Conservation (phyloP, 2,329 filamentous ascomycete genomes). For the Fusarium proliferatum region DNA sequence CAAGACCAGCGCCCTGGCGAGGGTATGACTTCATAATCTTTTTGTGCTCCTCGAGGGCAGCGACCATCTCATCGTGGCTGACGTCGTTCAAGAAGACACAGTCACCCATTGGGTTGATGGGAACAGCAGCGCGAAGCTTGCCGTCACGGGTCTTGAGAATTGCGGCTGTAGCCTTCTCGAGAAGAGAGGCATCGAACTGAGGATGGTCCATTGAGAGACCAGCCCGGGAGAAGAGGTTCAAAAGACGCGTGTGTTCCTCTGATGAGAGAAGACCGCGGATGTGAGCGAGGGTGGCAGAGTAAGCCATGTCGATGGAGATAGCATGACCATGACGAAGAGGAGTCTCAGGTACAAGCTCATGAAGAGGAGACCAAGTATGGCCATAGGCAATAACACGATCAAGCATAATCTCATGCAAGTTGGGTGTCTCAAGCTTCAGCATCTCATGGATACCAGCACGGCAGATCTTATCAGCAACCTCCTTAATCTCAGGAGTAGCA, state of each 20-base stretch:
- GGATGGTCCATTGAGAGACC: conserved; percentile 78
- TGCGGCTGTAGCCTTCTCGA: conserved; percentile 73
- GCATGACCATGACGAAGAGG: conserved; percentile 79
- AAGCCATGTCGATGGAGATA: conserved; percentile 82
- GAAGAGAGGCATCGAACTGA: conserved; percentile 72
- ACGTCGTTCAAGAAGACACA: conserved; percentile 78
- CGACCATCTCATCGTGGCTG: conserved; percentile 68
- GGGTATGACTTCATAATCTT: conserved; percentile 70
- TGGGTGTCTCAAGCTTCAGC: conserved; percentile 78
- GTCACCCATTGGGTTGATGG: conserved; percentile 69
- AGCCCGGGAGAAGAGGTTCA: conserved; percentile 76
- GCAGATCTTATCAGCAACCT: conserved; percentile 75
- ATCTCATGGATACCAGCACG: conserved; percentile 77
- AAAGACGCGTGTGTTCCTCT: conserved; percentile 69
- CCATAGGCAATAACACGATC: conserved; percentile 80
- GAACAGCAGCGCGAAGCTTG: conserved; percentile 74
- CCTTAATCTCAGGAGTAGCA: conserved; percentile 64
- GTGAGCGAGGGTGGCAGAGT: conserved; percentile 75
- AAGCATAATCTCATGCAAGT: conserved; percentile 77
- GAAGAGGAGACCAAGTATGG: conserved; percentile 79
- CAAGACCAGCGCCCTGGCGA: conserved; percentile 71
- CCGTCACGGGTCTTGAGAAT: conserved; percentile 79
- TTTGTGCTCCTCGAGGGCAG: conserved; percentile 72
- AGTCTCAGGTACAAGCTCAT: conserved; percentile 75
- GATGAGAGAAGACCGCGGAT: conserved; percentile 69